These are phyloP conservation scores for Diaporthe helianthi DNA, from an alignment of 2,329 filamentous ascomycete genomes.

Conservation along the genomic window DNA sequence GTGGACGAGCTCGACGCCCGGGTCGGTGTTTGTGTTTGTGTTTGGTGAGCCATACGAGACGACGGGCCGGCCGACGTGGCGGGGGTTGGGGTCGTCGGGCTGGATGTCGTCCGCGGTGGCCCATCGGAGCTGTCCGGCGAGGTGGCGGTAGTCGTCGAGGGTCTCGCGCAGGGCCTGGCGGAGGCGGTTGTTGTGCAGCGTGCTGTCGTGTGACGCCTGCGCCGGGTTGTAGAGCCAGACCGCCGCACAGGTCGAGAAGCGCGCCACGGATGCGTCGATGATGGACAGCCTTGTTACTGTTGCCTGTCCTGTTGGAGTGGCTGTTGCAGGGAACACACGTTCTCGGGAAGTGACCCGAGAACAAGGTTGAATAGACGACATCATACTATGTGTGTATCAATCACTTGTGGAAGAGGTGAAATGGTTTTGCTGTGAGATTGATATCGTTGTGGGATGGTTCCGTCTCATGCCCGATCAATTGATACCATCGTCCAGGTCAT, in stretches of 20 bases:
- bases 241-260: slow-evolving; percentile 49
- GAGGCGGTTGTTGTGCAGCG: slow-evolving; percentile 23
- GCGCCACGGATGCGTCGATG: slow-evolving; percentile 50
- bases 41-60: slow-evolving; percentile 43
- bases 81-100: slow-evolving; percentile 35
- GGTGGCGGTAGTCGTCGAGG: slow-evolving; percentile 50
- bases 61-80: slow-evolving; percentile 46
- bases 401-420: background rate
- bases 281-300: slow-evolving; percentile 46
- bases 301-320: background rate
- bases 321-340: slow-evolving; percentile 27
- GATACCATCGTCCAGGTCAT: background rate
- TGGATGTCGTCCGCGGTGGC: slow-evolving; percentile 39
- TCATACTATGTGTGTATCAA: too few species aligned
- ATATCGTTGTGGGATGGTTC: background rate
- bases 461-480: background rate
- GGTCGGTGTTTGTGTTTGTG: slow-evolving; percentile 48
- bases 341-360: slow-evolving; percentile 7
- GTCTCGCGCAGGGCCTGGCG: slow-evolving; percentile 44
- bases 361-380: background rate
- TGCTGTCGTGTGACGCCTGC: slow-evolving; percentile 9
- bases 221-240: slow-evolving; percentile 52
- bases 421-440: background rate
- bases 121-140: slow-evolving; percentile 50
- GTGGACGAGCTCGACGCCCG: slow-evolving; percentile 50